These are phyloP conservation scores for Aspergillus ostianus DNA, from an alignment of 495 filamentous ascomycete genomes.

Conservation along the genomic window DNA sequence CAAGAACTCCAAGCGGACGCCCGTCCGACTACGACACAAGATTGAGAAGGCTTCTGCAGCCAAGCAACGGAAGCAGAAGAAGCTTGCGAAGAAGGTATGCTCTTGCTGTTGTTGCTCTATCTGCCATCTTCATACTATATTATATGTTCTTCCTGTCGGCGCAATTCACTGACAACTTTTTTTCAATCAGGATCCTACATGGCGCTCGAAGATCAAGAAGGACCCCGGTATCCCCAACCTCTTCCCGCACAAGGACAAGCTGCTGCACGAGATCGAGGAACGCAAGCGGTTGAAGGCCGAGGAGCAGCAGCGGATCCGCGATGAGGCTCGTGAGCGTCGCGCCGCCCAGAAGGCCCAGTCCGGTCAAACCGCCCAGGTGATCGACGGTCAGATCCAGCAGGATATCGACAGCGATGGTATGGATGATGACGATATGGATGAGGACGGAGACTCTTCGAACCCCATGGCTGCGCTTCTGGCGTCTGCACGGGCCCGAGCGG, in stretches of 20 bases:
- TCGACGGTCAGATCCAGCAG: slow-evolving; percentile 30
- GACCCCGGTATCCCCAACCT: slow-evolving; percentile 96
- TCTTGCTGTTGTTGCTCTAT: background rate
- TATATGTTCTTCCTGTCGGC: background rate
- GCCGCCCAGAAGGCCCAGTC: slow-evolving; percentile 41
- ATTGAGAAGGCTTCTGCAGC: slow-evolving; percentile 90
- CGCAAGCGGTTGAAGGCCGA: slow-evolving; percentile 75
- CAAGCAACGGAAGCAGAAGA: slow-evolving; percentile 86
- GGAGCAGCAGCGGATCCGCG: slow-evolving; percentile 65
- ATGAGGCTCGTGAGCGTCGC: slow-evolving; percentile 67
- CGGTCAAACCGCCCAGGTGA: slow-evolving; percentile 36
- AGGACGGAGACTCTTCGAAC: slow-evolving; percentile 64
- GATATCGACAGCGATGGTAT: slow-evolving; percentile 50
- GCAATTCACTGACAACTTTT: slow-evolving; percentile 7
- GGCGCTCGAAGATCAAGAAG: slow-evolving; percentile 90
- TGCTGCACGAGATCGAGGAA: slow-evolving; percentile 92
- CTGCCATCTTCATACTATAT: slow-evolving; percentile 3
- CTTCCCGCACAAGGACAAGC: slow-evolving; percentile 95
- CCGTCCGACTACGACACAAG: slow-evolving; percentile 87
- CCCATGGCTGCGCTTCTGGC: slow-evolving; percentile 93
- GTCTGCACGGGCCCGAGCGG: slow-evolving; percentile 82
- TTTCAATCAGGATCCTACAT: slow-evolving; percentile 77
- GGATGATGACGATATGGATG: slow-evolving; percentile 52
- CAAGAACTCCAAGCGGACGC: slow-evolving; percentile 88
- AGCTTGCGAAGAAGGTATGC: slow-evolving; percentile 75